A percentile compares a stretch with the other conserved stretches of the same genome.
These are phyloP conservation scores for Artemisia annua DNA, from an alignment of 129 eudicot genomes.

Conservation along the genomic window DNA sequence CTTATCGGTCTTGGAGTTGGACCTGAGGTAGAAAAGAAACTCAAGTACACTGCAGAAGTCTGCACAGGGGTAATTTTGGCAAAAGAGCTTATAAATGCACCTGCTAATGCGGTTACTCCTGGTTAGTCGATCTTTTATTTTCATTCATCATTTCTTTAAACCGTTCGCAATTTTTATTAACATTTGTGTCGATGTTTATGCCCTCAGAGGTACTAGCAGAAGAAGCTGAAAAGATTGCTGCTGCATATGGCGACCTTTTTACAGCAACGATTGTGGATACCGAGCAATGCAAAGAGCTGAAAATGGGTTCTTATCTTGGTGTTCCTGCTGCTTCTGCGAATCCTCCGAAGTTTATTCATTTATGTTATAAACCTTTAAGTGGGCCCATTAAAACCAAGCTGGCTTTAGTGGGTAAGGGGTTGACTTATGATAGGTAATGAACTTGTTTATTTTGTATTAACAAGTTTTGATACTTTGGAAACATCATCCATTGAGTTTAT, in stretches of 20 bases:
- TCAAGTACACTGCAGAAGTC: slow-evolving; percentile 66
- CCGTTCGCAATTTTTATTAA: no score
- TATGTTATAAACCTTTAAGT: slow-evolving; percentile 77
- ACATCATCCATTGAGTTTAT: neutral
- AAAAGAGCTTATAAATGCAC: slow-evolving; percentile 94
- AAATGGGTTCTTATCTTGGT: slow-evolving; percentile 97
- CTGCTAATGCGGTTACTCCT: slow-evolving; percentile 94
- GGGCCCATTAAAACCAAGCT: slow-evolving; percentile 78
- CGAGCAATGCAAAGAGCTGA: slow-evolving; percentile 87
- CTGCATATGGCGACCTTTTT: slow-evolving; percentile 64
- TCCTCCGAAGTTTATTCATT: slow-evolving; percentile 89
- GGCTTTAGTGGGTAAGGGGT: slow-evolving; percentile 93
- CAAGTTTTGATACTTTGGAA: neutral
- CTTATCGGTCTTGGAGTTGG: slow-evolving; percentile 88
- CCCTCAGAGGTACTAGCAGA: slow-evolving; percentile 71
- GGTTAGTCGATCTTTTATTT: slow-evolving; percentile 48
- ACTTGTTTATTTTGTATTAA: neutral
- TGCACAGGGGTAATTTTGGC: slow-evolving; percentile 83
- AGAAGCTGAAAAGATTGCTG: slow-evolving; percentile 85
- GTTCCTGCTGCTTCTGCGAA: slow-evolving; percentile 95
- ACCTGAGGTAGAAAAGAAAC: slow-evolving; percentile 78
- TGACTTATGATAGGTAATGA: slow-evolving; percentile 89
- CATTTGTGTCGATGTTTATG: neutral
- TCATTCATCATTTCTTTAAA: neutral
- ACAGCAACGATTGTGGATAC: slow-evolving; percentile 65